Evolutionary conservation across 2,329 filamentous ascomycete species (phyloP).

Genomic region (Xylariaceae sp.): DNA sequence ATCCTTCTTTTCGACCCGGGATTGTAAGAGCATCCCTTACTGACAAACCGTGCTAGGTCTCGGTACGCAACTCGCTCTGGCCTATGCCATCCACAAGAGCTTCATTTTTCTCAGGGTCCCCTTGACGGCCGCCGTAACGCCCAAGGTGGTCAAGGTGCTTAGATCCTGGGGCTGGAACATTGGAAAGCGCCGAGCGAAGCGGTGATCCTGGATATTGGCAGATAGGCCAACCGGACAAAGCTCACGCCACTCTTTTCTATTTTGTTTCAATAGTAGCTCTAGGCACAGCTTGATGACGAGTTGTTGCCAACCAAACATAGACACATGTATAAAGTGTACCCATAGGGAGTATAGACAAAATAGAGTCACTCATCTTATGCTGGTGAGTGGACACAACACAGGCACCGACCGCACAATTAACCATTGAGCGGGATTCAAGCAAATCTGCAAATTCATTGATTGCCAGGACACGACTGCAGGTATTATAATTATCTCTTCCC

Average conservation of each 20-base stretch:
- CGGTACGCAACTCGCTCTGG: slow-evolving; percentile 79
- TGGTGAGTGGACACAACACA: background rate
- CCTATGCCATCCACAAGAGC: slow-evolving; percentile 96
- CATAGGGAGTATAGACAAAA: slow-evolving; percentile 6
- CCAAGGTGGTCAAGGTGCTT: slow-evolving; percentile 87
- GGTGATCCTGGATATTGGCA: background rate
- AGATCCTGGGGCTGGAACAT: slow-evolving; percentile 92
- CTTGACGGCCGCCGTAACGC: slow-evolving; percentile 80
- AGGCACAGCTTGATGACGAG: background rate
- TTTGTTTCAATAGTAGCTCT: background rate
- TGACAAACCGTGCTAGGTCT: slow-evolving; percentile 41
- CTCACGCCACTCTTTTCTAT: slow-evolving; percentile 6
- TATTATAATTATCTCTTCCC: background rate
- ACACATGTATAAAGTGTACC: slow-evolving; percentile 11
- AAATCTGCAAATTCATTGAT: background rate
- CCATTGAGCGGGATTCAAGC: background rate
- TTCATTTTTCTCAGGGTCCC: slow-evolving; percentile 96
- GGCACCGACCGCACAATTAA: background rate
- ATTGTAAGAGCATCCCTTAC: slow-evolving; percentile 1
- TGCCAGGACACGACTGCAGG: no score
- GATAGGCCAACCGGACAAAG: background rate
- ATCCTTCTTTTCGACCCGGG: background rate
- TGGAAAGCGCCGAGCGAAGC: slow-evolving; percentile 56
- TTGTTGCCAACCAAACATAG: slow-evolving; percentile 3
- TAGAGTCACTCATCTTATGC: slow-evolving; percentile 6